A percentile compares a stretch with the other conserved stretches of the same genome.
Conservation (phyloP, 495 filamentous ascomycete species). For the Penicillium paradoxum region DNA sequence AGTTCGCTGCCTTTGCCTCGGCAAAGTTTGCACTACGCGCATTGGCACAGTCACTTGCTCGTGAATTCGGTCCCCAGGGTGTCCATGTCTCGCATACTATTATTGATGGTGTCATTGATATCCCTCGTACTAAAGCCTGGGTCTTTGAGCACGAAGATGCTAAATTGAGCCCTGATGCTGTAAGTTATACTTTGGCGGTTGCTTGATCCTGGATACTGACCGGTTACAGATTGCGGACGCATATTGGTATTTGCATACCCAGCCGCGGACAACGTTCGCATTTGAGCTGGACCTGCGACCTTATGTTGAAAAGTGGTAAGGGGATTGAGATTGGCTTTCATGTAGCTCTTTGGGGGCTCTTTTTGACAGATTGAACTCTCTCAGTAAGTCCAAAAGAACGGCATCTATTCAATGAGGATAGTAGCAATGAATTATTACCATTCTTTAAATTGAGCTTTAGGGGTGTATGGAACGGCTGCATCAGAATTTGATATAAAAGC, state of each 20-base stretch:
- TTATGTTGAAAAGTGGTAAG: constrained; percentile 70
- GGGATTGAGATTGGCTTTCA: too few relatives aligned
- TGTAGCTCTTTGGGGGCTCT: too few relatives aligned
- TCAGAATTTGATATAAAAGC: too few relatives aligned
- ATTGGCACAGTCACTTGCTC: constrained; percentile 69
- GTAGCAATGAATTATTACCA: too few relatives aligned
- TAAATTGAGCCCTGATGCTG: constrained; percentile 75
- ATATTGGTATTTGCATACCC: constrained; percentile 86
- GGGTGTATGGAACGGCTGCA: too few relatives aligned
- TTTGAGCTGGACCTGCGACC: constrained; percentile 82
- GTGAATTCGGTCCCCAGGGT: constrained; percentile 85
- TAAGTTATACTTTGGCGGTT: constrained; percentile 36
- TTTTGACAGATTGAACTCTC: too few relatives aligned
- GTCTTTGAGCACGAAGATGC: constrained; percentile 59
- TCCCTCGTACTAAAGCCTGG: constrained; percentile 61
- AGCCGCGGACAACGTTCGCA: constrained; percentile 74
- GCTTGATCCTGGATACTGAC: constrained; percentile 10
- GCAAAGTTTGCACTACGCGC: constrained; percentile 80
- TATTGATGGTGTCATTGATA: constrained; percentile 87
- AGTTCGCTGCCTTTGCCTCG: constrained; percentile 66
- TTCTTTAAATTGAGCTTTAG: too few relatives aligned
- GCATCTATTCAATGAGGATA: too few relatives aligned
- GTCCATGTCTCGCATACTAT: constrained; percentile 84
- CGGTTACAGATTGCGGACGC: constrained; percentile 73
- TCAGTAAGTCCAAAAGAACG: too few relatives aligned